Evolutionary conservation across 768 basidiomycete genomes (phyloP), one percentile per base, ranked within the genome.

Genomic region (Lactarius trivialis): DNA sequence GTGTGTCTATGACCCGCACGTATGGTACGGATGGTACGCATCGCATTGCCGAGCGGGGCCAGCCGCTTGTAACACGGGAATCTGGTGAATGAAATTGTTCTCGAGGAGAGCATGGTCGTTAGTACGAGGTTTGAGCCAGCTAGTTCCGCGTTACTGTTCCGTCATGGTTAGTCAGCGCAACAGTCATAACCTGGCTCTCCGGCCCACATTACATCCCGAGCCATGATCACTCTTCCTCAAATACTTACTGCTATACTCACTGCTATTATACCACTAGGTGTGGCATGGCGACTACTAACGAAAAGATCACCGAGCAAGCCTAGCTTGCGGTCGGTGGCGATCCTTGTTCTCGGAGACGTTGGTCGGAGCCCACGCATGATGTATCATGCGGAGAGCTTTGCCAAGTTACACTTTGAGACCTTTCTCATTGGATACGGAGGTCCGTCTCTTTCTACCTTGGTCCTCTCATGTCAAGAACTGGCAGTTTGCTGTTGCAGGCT

Each of bases 341-440:
- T 98, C 58, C 76, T 98, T 53, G 97, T 99, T 15, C 79, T 99
- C 11, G 97, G 97, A 11, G 97, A 99, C 76, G 85, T 99, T 53
- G 97, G 96, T 1, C 82, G 97, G 60, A 93, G 91, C 71, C 97
- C 97, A 12, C 81, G 97, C 58, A 98, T 98, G 92, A 96, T 98
- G 92, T 98, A 98, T 72, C 97, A 99, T 69, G 89, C 96, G 0
- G 85, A 96, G 71, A 94, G 91, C 70, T 91, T 99, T 71, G 88
- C 91, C 41, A 82, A 86, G 60, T 81, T 85, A 57, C 84, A 80
- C 6, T 97, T 91, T 72, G 75, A 81, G 61, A 93, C 92, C 2
- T 83, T 84, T 68, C 70, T 99, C 19, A 82, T 98, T 59, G 96
- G 93, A 17, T 97, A 97, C 72, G 76, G 78, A 74, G 93, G 96